Base-by-base conservation (phyloP, 495 filamentous ascomycete species). In the Aspergillus nidulans region DNA sequence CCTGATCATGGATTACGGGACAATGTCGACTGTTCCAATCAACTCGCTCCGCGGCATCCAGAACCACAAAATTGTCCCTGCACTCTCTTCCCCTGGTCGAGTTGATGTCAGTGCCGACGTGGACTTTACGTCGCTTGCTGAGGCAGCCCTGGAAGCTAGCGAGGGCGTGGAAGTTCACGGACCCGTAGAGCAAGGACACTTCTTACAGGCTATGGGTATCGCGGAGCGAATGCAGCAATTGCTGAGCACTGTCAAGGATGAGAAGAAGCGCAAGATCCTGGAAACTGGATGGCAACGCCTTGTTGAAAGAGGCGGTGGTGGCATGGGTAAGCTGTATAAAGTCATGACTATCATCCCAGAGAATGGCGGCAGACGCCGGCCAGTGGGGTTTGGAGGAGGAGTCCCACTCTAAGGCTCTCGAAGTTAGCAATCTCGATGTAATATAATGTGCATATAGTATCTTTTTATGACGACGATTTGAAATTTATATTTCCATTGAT, bases 251-350 rank as follows among this genome's bases (percentile, higher is more conserved):
- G 71, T 78, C 49, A 59, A 61, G 46, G 77, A 77, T 50, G 77
- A 77, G 34, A 75, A 81, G 55, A 77, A 78, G 61, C 77, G 65
- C 44, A 80, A 77, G 60, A 78, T 79, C 52, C 63, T 96, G n/a
- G 85, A 88, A 66, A 81, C 72, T 46, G 85, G 86, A 1, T 92
- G 90, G 81, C 84, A 80, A 71, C 71, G 92, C 55, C 68, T 97
- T 34, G 81, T 96, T 20, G 92, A 94, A 67, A 75, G 86, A 32
- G 81, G 86, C 0, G 84, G 81, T 12, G 81, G 79, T 43, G 91
- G 89, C 0, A 98, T 97, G 94, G 94, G 94, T 2, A 88, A 85
- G 74, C 70, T 97, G 43, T 98, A 98, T 64, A 96, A 97, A 75
- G 91, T 83, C 8, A 78, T 98, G 81, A 86, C 92, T 25, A 88